These are phyloP conservation scores for Pezicula rhizophila DNA, from an alignment of 2,329 filamentous ascomycete genomes.

Conservation along the genomic window DNA sequence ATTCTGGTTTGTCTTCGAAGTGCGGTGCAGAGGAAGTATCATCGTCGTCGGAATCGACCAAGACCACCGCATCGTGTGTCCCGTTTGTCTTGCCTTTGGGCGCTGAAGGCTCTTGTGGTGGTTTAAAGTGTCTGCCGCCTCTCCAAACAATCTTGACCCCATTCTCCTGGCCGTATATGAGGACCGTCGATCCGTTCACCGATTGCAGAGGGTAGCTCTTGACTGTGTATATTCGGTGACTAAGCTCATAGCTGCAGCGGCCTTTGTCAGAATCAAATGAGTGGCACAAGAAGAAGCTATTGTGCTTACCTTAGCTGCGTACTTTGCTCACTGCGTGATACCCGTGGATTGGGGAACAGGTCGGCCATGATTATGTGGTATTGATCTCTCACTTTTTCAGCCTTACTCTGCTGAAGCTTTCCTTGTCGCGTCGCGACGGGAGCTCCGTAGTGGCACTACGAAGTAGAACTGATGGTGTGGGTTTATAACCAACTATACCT, in stretches of 20 bases:
- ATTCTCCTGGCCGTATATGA: slow-evolving; percentile 59
- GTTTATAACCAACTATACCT: no score
- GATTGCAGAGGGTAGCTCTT: slow-evolving; percentile 57
- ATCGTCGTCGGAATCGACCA: slow-evolving; percentile 59
- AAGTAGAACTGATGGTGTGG: no score
- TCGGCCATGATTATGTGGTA: neutral
- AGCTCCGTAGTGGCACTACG: neutral
- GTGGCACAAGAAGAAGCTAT: neutral
- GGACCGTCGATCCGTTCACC: slow-evolving; percentile 55
- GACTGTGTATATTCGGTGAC: slow-evolving; percentile 51
- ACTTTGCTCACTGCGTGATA: slow-evolving; percentile 20
- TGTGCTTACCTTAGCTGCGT: slow-evolving; percentile 22
- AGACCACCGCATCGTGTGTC: slow-evolving; percentile 49
- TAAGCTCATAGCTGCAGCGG: slow-evolving; percentile 47
- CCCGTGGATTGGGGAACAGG: slow-evolving; percentile 15
- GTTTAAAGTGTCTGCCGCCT: slow-evolving; percentile 54
- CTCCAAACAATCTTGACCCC: slow-evolving; percentile 58
- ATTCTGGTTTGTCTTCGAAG: slow-evolving; percentile 50
- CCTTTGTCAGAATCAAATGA: neutral
- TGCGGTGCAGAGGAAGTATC: slow-evolving; percentile 28
- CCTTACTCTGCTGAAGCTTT: neutral
- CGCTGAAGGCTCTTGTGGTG: slow-evolving; percentile 28
- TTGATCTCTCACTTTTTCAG: neutral
- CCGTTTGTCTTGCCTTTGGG: slow-evolving; percentile 46
- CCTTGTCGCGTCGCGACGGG: neutral